Evolutionary conservation across 306 rosid species (phyloP).

Genomic region (Geum urbanum): DNA sequence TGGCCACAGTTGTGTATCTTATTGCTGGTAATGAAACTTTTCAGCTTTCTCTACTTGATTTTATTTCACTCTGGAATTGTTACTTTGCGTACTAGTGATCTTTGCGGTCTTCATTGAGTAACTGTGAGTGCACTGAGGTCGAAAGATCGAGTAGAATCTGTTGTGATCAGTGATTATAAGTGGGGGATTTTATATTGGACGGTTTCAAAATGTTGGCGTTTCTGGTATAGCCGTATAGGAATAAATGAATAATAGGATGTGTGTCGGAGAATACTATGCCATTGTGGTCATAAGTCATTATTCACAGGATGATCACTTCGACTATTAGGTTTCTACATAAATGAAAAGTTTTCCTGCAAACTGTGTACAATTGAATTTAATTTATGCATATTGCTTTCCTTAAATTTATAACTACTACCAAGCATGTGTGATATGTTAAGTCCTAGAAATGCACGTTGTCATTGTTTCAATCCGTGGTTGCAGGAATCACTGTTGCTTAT

Average conservation of each 20-base stretch:
- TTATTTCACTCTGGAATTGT: not conserved
- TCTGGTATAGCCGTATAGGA: not conserved
- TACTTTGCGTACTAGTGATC: not conserved
- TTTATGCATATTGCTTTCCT: not conserved
- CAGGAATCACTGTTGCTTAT: slow-evolving; percentile 78
- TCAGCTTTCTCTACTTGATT: not conserved
- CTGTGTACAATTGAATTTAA: not conserved
- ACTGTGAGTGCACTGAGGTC: not conserved
- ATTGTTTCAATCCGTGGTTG: slow-evolving; percentile 22
- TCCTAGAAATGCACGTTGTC: slow-evolving; percentile 16
- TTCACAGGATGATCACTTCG: not conserved
- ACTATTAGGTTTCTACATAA: not conserved
- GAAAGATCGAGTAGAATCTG: not conserved
- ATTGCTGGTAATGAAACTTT: slow-evolving; percentile 53
- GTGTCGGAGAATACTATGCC: no score
- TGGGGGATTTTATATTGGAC: not conserved
- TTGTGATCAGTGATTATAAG: not conserved
- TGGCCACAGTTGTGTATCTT: slow-evolving; percentile 56
- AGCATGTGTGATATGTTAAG: not conserved
- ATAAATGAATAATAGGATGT: no score
- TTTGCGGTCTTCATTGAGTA: not conserved
- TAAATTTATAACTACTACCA: not conserved
- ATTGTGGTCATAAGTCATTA: not conserved
- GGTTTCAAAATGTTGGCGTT: not conserved
- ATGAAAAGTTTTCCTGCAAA: not conserved